Percentiles rank a stretch among this genome's conserved stretches.
Evolutionary conservation across 1,284 basidiomycete species (phyloP).

Genomic region (Ganoderma leucocontextum): DNA sequence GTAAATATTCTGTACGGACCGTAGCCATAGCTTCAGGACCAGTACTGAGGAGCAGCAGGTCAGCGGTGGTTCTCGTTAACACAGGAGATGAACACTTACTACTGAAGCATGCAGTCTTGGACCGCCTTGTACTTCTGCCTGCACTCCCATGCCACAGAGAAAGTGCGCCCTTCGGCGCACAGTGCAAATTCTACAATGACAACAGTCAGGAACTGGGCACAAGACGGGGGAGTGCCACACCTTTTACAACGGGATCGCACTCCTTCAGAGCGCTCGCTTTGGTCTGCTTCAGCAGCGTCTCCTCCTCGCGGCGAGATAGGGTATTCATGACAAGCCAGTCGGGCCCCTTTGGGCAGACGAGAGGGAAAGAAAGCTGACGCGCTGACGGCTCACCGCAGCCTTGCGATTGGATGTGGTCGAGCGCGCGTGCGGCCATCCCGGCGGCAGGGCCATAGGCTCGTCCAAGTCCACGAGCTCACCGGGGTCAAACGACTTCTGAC

Average conservation of each 20-base stretch:
- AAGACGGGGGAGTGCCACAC: constrained; percentile 46
- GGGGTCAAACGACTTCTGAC: constrained; percentile 2
- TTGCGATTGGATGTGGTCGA: constrained; percentile 24
- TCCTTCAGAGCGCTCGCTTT: constrained; percentile 82
- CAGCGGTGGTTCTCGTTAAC: constrained; percentile 10
- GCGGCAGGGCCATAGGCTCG: constrained; percentile 23
- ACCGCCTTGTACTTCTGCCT: constrained; percentile 72
- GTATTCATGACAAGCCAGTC: constrained; percentile 68
- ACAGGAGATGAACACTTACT: constrained; percentile 57
- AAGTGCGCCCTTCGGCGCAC: constrained; percentile 82
- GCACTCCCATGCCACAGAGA: constrained; percentile 89
- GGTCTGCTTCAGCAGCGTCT: constrained; percentile 83
- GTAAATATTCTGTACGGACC: constrained; percentile 77
- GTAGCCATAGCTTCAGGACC: constrained; percentile 76
- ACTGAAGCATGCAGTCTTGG: constrained; percentile 84
- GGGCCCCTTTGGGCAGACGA: constrained; percentile 16
- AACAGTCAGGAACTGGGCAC: background rate
- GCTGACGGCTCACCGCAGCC: constrained; percentile 29
- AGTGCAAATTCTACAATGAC: constrained; percentile 76
- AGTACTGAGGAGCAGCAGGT: constrained; percentile 55
- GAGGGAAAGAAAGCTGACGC: constrained; percentile 23
- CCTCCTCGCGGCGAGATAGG: constrained; percentile 89
- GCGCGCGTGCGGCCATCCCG: constrained; percentile 22
- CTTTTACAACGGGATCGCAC: constrained; percentile 81
- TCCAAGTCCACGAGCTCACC: background rate